Evolutionary conservation across 805 yeast species (phyloP).

Genomic region (Monosporozyma aquatica): DNA sequence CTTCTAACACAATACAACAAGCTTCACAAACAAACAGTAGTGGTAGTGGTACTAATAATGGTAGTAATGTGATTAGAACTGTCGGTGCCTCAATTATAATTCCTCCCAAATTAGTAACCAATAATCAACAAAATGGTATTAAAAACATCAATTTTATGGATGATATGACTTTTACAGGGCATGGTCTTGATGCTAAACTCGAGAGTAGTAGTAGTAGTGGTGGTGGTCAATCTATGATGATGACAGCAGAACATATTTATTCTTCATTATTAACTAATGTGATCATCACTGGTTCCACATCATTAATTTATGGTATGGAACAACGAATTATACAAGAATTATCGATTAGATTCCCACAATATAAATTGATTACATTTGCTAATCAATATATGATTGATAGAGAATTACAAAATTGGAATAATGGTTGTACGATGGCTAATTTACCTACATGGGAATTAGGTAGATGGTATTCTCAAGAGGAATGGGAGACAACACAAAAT

Average conservation of each 20-base stretch:
- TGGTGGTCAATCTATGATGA: background rate
- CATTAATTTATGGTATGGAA: conserved; percentile 72
- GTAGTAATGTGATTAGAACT: background rate
- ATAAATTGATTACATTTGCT: conserved; percentile 78
- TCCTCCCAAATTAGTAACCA: background rate
- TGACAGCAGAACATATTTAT: conserved; percentile 25
- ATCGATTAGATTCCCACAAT: conserved; percentile 62
- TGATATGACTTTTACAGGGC: background rate
- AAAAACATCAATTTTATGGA: background rate
- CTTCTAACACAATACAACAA: no score
- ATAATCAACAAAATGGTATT: background rate
- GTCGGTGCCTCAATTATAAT: conserved; percentile 3
- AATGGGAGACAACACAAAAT: background rate
- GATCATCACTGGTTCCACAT: conserved; percentile 72
- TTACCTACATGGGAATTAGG: conserved; percentile 27
- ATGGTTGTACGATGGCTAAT: conserved; percentile 41
- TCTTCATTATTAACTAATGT: conserved; percentile 41
- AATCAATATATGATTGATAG: conserved; percentile 69
- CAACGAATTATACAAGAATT: conserved; percentile 69
- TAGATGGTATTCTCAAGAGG: conserved; percentile 13
- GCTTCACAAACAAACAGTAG: background rate
- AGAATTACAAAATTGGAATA: conserved; percentile 73
- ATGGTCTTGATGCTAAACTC: no score
- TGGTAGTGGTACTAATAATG: background rate
- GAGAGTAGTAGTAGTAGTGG: background rate